Evolutionary conservation across 805 yeast genomes (phyloP), one percentile per base, ranked within the genome.

Genomic region (Kazachstania martiniae): DNA sequence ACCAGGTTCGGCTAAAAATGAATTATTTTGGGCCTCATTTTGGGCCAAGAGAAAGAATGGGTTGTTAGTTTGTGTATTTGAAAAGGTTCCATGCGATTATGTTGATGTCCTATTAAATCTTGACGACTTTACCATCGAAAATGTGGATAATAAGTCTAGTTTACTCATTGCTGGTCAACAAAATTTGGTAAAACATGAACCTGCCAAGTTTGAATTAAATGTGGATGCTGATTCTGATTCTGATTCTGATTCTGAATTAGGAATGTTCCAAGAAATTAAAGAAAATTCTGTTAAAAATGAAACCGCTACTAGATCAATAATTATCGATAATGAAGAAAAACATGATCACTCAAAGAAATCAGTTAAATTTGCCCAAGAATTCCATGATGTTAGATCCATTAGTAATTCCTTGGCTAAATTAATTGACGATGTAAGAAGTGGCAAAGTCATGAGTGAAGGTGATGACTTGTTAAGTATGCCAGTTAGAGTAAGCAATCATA

Each of bases 31-130:
- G 81, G 86, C 94, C 8, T 81, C 94, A 0, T 56, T 87, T 35
- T 89, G 95, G 95, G 94, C 91, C 1, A 86, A 86, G 46, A 63
- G 74, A 37, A 74, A 77, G 42, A 77, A 77, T 3, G 72, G 72
- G 27, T 56, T 82, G 34, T 67, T 86, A 33, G 78, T 85, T 31
- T 77, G 91, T 61, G 84, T 84, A 62, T 77, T 87, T 49, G 94
- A 86, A 48, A 91, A 84, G 49, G 84, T 86, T 18, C 82, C 75
- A 3, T 73, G 79, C 48, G 75, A 70, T 46, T 74, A 78, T n/a
- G 63, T 74, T 35, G 83, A 77, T 47, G 54, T 77, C 8, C 53
- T 65, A 8, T 56, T 75, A 16, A 62, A 61, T 26, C 19, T 49
- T 17, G 42, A 47, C 10, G 51, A 47, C 33, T 56, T 47, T 36